Base-by-base conservation (phyloP, 306 rosid genomes). In the Ochetophila trinervis region DNA sequence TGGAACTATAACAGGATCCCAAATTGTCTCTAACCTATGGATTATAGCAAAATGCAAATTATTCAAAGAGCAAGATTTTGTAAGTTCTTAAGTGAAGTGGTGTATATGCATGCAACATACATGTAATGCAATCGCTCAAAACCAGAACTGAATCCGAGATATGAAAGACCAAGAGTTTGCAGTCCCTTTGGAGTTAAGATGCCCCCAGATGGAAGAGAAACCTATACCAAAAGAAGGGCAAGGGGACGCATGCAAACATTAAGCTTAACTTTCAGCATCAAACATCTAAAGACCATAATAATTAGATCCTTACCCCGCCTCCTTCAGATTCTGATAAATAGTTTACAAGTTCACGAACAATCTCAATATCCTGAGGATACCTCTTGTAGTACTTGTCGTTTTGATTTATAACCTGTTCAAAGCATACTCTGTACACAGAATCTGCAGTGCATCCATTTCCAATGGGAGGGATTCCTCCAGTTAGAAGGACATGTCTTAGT, bases 391-490 rank as follows among this genome's bases (percentile, higher is more conserved):
- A 93, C 83, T 93, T 93, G 66, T 87, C 88, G 59, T 84, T 93
- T 78, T 93, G 99, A 64, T 20, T 56, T 52, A 70, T 66, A 76
- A 83, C 50, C 78, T 86, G 89, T 83, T 83, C 86, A 81, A 70
- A 80, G 86, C 94, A 62, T 62, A 82, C 91, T 73, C 68, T 86
- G 74, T 93, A 93, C 60, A 90, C 99, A 0, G 77, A 19, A 63
- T 86, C 96, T 57, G 96, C 94, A 13, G 90, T 76, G 76, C 96
- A 93, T 68, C 87, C 90, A 68, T 65, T 64, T 82, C 87, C 90
- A 63, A 87, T 72, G n/a, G 97, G 88, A 72, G 99, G 99, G 70
- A 77, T 87, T 74, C 99, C 99, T 65, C 99, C 99, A 2, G 97
- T 93, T 69, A 93, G 19, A 81, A 93, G 85, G 74, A 74, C 97